Evolutionary conservation across 192 early-diverging fungal species (phyloP).

Genomic region (Thamnidium elegans): DNA sequence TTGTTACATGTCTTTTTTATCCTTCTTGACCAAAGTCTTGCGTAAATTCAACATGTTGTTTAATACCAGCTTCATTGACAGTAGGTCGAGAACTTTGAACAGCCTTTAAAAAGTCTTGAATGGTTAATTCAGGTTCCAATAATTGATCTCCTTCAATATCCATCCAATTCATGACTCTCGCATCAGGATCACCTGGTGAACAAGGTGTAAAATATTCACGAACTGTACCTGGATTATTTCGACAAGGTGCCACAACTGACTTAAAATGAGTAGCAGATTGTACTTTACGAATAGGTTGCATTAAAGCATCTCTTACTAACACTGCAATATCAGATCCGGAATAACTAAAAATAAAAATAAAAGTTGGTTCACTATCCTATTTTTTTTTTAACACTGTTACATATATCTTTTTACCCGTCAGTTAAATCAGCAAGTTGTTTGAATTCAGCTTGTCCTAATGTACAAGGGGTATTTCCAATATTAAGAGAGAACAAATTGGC

Average conservation of each 20-base stretch:
- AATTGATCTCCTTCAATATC: conserved; percentile 81
- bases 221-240: conserved; percentile 48
- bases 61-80: conserved; percentile 81
- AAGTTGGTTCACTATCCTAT: neutral
- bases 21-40: conserved; percentile 61
- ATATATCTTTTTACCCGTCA: conserved; percentile 59
- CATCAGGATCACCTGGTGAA: conserved; percentile 87
- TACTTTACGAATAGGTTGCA: conserved; percentile 96
- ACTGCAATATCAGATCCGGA: conserved; percentile 97
- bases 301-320: conserved; percentile 92
- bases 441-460: conserved; percentile 68
- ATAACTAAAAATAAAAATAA: conserved; percentile 47
- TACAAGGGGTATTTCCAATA: conserved; percentile 89
- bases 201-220: conserved; percentile 82
- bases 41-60: conserved; percentile 88
- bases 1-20: too few species aligned
- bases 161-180: conserved; percentile 87
- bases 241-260: conserved; percentile 59
- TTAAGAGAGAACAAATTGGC: conserved; percentile 90
- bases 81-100: conserved; percentile 73
- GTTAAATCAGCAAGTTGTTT: conserved; percentile 72
- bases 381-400: conserved; percentile 5
- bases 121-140: conserved; percentile 86
- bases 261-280: conserved; percentile 92
- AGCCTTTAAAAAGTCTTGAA: conserved; percentile 83